Evolutionary conservation across 78 protist genomes (phyloP), one percentile per base, ranked within the genome.

Genomic region (Cyanophora paradoxa): DNA sequence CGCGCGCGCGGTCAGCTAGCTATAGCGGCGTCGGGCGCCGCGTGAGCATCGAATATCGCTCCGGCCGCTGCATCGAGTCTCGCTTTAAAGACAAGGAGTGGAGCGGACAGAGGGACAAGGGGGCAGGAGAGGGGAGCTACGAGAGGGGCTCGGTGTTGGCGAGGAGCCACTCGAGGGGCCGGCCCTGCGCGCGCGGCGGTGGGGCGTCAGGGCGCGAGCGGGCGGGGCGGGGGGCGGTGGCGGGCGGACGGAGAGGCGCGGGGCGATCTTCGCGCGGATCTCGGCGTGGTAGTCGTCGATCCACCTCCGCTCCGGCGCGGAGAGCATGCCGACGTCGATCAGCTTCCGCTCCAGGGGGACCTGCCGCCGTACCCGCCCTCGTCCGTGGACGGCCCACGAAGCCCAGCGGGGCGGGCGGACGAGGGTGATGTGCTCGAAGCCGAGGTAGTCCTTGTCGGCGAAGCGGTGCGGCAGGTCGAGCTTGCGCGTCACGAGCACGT

Each of bases 401-500:
- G 50, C n/a, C 50, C 8, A 44, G 50, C 26, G 64, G 30, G 63
- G 2, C 26, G 84, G 76, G n/a, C n/a, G n/a, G 1, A 65, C 80
- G 40, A 86, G 36, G 13, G 98, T 89, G 28, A 92, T 19, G 0
- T 66, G 71, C 26, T 83, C 87, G 57, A 92, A 86, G 14, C 74
- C 64, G 24, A 85, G 79, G 78, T 28, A 93, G 24, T 26, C 50
- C 40, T 1, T 33, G 58, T 31, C 64, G 41, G 62, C 73, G 72
- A 77, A 77, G 59, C 48, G 59, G 78, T 72, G 61, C n/a, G 19
- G 58, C 22, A 78, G 39, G 26, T 8, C 26, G 0, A 37, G 72
- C 41, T 39, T 48, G 22, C 34, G 65, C n/a, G 82, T 82, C 52
- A 64, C 41, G 52, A 72, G 26, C 69, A 80, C 7, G 74, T 72